Percentiles rank a stretch among this genome's conserved stretches.
Conservation (phyloP, 371 early-diverging fungal genomes). For the Lichtheimia ornata region DNA sequence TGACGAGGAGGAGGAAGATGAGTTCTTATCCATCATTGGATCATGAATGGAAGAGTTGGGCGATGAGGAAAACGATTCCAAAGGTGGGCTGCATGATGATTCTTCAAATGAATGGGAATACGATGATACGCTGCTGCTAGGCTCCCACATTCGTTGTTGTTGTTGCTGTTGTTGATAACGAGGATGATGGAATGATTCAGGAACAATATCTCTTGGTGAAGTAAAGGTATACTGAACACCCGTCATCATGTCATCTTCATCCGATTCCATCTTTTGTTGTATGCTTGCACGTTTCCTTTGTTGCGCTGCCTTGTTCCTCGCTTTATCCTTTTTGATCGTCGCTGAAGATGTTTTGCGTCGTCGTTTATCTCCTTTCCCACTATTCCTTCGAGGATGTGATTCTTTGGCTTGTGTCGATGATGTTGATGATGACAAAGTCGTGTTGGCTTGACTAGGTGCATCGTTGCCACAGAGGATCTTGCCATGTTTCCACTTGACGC, state of each 20-base stretch:
- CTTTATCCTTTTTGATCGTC: neutral
- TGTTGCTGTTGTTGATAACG: constrained; percentile 2
- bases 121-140: constrained; percentile 6
- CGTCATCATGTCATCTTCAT: constrained; percentile 14
- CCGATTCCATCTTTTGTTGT: constrained; percentile 4
- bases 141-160: neutral
- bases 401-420: neutral
- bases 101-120: constrained; percentile 11
- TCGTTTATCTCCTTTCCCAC: neutral
- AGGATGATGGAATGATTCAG: neutral
- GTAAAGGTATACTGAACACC: constrained; percentile 1
- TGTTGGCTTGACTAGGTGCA: neutral
- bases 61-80: constrained; percentile 10
- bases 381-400: too few relatives aligned
- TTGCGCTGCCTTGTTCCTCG: neutral
- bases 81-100: constrained; percentile 3
- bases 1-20: constrained; percentile 21
- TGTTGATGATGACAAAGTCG: neutral
- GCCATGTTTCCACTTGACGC: constrained; percentile 86
- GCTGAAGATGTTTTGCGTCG: neutral
- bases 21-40: constrained; percentile 4
- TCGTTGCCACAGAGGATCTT: constrained; percentile 53
- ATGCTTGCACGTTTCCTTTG: neutral
- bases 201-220: constrained; percentile 8
- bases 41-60: constrained; percentile 11